Evolutionary conservation across 2,329 filamentous ascomycete species (phyloP), one percentile per base, ranked within the genome.

Genomic region (Hypomyces rosellus): DNA sequence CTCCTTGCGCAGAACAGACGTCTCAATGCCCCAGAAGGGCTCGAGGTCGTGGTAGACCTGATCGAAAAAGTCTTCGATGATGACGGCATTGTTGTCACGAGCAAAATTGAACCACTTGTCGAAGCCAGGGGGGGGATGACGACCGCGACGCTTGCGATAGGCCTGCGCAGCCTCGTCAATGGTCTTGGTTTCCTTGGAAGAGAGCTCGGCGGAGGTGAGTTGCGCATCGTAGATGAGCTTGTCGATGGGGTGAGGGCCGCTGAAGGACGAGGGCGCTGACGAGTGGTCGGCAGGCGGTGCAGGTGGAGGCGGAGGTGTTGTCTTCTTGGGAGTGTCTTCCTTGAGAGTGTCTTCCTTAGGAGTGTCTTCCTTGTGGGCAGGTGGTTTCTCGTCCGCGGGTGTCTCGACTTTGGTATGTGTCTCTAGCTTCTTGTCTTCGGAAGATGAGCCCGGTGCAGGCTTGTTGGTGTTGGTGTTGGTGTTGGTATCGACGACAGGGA

Each of bases 41-140:
- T 76, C 70, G 12, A 84, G 64, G 55, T 85, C 81, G 54, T 81
- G 74, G 65, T 82, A 79, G 48, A 85, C 77, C 54, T 81, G 80
- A 57, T 83, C 78, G 64, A 83, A 85, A 57, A 84, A 85, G 45
- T 80, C 76, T 57, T 85, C 82, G 11, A 85, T 69, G 12, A 84
- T 71, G 50, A 84, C 59, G 16, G 77, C 76, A 30, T 78, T 69
- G 46, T 73, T 69, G 16, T 75, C 67, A 30, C 65, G 63, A 9
- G 82, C 81, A 54, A 79, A 82, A 20, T 69, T 65, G 61, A 77
- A 80, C 81, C 82, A 85, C 34, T 73, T 68, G 53, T 80, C 73
- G 57, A 85, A 85, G 16, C 77, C 78, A 1, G 82, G 82, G 2
- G 82, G 82, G 6, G 81, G 82, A 58, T 85, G 78, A 18, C 81